A percentile compares a stretch with the other conserved stretches of the same genome.
Evolutionary conservation across 768 basidiomycete genomes (phyloP).

Genomic region (Daedaleopsis sinensis): DNA sequence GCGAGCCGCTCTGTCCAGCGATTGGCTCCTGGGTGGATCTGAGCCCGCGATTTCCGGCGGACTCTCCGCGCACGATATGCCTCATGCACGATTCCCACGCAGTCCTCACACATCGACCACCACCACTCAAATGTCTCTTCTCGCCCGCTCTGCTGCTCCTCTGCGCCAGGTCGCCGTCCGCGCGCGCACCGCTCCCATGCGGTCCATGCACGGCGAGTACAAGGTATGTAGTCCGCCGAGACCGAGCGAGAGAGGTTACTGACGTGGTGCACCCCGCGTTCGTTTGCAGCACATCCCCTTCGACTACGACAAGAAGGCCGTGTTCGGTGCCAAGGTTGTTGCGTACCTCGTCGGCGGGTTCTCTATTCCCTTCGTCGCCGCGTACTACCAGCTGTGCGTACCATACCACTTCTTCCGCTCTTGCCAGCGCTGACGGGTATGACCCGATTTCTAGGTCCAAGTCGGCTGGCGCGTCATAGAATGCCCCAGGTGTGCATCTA

Average conservation of each 20-base stretch:
- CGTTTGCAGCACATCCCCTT: constrained; percentile 36
- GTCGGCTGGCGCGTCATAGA: constrained; percentile 19
- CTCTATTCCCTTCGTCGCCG: constrained; percentile 67
- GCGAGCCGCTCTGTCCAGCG: constrained; percentile 14
- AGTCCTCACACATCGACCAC: background rate
- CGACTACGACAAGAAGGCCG: constrained; percentile 31
- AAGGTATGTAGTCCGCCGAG: constrained; percentile 12
- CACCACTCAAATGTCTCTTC: constrained; percentile 23
- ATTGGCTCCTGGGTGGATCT: constrained; percentile 11
- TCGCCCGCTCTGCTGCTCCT: constrained; percentile 29
- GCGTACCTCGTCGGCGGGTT: constrained; percentile 58
- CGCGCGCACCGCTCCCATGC: constrained; percentile 23
- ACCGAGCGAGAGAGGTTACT: background rate
- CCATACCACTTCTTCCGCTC: background rate
- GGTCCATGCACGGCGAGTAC: constrained; percentile 28
- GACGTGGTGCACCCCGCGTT: constrained; percentile 5
- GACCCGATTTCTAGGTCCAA: constrained; percentile 15
- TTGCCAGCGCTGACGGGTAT: background rate
- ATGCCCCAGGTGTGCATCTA: constrained; percentile 6
- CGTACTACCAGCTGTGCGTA: constrained; percentile 68
- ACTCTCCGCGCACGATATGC: no score
- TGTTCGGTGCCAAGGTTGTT: constrained; percentile 47
- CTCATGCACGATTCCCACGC: constrained; percentile 10
- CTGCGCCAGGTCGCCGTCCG: constrained; percentile 30
- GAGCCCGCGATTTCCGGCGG: constrained; percentile 1